Percentiles rank a stretch among this genome's conserved stretches.
Conservation (phyloP, 768 basidiomycete species). For the Rhodotorula sphaerocarpa region DNA sequence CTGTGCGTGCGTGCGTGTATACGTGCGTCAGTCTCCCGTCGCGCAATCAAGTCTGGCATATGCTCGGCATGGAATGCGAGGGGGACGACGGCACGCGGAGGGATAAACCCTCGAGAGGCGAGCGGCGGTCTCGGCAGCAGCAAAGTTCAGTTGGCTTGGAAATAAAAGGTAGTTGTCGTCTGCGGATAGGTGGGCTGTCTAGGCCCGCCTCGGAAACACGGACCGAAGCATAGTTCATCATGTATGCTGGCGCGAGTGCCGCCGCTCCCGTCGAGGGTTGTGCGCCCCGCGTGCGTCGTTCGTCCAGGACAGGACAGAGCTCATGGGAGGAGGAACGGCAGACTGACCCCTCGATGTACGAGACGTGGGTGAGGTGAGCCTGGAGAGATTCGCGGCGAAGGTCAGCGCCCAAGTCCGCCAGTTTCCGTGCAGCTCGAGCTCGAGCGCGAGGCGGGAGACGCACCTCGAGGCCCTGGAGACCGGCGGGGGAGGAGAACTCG, state of each 20-base stretch:
- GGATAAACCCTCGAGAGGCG: too few relatives aligned
- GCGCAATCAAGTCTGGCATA: too few relatives aligned
- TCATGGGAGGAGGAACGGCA: conserved; percentile 12
- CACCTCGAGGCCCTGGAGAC: conserved; percentile 23
- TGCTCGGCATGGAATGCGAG: too few relatives aligned
- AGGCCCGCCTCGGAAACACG: conserved; percentile 85
- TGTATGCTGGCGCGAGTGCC: conserved; percentile 46
- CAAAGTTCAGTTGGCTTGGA: conserved; percentile 77
- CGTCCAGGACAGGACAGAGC: conserved; percentile 35
- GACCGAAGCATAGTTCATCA: conserved; percentile 76
- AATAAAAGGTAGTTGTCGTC: conserved; percentile 52
- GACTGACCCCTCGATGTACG: conserved; percentile 85
- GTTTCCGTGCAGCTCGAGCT: too few relatives aligned
- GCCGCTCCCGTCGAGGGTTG: background rate
- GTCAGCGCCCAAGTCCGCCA: background rate
- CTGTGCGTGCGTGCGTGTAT: conserved; percentile 47
- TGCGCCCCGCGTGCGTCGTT: background rate
- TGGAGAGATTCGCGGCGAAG: conserved; percentile 47
- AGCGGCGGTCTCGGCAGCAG: too few relatives aligned
- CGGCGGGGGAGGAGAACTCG: conserved; percentile 31
- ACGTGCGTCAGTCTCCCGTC: background rate
- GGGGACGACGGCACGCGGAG: too few relatives aligned
- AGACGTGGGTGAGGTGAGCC: conserved; percentile 70
- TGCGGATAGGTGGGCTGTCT: conserved; percentile 65
- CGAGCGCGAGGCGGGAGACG: background rate